A percentile compares a stretch with the other conserved stretches of the same genome.
These are phyloP conservation scores for Skeletonema marinoi DNA, from an alignment of 108 stramenopile genomes.

Conservation along the genomic window DNA sequence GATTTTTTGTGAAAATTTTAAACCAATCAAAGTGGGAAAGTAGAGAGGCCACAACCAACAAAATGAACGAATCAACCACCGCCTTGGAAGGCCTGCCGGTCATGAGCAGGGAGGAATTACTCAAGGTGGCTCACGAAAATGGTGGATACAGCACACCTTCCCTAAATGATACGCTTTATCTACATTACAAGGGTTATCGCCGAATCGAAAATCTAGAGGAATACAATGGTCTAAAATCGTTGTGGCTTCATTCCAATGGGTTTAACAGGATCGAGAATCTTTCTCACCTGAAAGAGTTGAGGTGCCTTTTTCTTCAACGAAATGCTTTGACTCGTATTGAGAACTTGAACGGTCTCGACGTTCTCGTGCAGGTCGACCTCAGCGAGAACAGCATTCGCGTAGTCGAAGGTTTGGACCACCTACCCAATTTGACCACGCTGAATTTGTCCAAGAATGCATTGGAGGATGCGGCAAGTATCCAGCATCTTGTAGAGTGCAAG, in stretches of 20 bases:
- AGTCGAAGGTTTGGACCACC: conserved; percentile 37
- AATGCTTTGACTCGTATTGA: conserved; percentile 60
- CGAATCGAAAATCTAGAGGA: conserved; percentile 73
- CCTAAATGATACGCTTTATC: conserved; percentile 79
- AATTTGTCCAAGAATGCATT: conserved; percentile 63
- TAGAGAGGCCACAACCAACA: too few relatives aligned
- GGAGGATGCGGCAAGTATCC: conserved; percentile 32
- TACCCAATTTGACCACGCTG: conserved; percentile 47
- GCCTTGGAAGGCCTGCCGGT: conserved; percentile 27
- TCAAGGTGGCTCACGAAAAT: conserved; percentile 38
- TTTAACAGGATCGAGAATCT: conserved; percentile 68
- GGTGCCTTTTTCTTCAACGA: conserved; percentile 73
- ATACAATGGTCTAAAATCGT: conserved; percentile 58
- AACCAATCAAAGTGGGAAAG: too few relatives aligned
- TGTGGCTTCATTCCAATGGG: conserved; percentile 82
- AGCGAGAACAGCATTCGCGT: conserved; percentile 51
- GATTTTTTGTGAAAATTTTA: too few relatives aligned
- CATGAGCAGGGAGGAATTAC: conserved; percentile 47
- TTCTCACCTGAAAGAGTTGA: conserved; percentile 45
- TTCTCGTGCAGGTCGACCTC: conserved; percentile 56
- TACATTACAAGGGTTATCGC: conserved; percentile 80
- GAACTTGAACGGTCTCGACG: conserved; percentile 22
- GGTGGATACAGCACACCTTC: conserved; percentile 79
- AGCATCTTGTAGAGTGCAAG: conserved; percentile 47
- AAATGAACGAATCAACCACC: background rate